Evolutionary conservation across 345 rosid species (phyloP), one percentile per base, ranked within the genome.

Genomic region (Fremontodendron californicum): DNA sequence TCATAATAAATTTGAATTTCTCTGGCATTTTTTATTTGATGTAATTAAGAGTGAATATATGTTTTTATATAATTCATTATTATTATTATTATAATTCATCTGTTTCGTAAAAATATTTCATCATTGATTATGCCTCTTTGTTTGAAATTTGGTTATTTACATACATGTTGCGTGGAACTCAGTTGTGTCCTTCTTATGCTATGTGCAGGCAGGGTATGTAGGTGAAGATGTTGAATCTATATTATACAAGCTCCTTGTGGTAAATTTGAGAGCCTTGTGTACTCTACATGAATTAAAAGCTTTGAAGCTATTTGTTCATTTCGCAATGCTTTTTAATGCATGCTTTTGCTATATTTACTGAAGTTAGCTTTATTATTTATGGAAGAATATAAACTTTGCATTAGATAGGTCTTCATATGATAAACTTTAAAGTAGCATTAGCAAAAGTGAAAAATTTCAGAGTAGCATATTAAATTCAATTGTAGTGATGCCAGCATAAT

Each of bases 201-300:
- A 66, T 71, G 19, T 84, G 84, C 97, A 96, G 99, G 99, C 99
- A 82, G 98, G 99, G 79, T 96, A 96, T 82, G 99, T 94, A 7
- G 99, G 99, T 76, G 98, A 96, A 86, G 99, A 94, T 84, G 99
- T 96, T 81, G 99, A 96, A 85, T 91, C 98, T 83, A 92, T 96
- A 86, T 85, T 96, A 85, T 92, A 92, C 92, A 96, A 96, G 87
- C 98, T 96, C 61, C 96, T 94, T 60, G 87, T 84, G 76, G 99
- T 94, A 86, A 80, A 76, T 75, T 78, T 64, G 29, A 40, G 27
- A 42, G 72, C 57, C 43, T 35, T 66, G 29, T 58, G 46, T 72
- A 55, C 25, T 60, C 39, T 45, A 25, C 62, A 21, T 51, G 67
- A 61, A 63, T 74, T 48, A 33, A 61, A 62, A 65, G 60, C 29